phyloP scores from a whole-genome alignment of 495 filamentous ascomycete genomes.

The Xylaria sp. region DNA sequence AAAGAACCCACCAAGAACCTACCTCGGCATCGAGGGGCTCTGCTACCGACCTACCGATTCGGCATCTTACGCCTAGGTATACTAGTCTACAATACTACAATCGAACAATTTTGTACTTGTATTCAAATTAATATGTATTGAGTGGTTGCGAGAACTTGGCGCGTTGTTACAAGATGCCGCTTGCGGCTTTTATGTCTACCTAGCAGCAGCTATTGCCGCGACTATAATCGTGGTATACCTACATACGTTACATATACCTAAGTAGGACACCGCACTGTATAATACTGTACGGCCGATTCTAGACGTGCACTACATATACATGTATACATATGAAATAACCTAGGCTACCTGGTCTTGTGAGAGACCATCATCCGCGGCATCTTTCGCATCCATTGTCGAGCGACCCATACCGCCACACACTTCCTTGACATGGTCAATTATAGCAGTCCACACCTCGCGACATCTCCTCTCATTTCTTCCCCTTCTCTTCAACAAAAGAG shows the following conservation, averaged over 20 bases:
- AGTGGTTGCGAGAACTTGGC: not conserved
- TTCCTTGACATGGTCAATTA: conserved; percentile 22
- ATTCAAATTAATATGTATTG: not conserved
- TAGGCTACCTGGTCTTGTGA: conserved; percentile 31
- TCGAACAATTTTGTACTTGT: not conserved
- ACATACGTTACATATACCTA: too few species aligned
- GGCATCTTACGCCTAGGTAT: not conserved
- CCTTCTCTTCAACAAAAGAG: conserved; percentile 22
- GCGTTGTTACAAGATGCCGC: not conserved
- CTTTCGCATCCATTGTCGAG: conserved; percentile 28
- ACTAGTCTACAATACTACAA: not conserved
- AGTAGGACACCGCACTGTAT: not conserved
- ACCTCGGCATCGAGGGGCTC: conserved; percentile 39
- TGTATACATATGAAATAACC: conserved; percentile 31
- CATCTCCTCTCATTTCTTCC: conserved; percentile 28
- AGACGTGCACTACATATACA: too few species aligned
- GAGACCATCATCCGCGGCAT: conserved; percentile 35
- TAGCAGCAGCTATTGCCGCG: not conserved
- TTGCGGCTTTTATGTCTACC: not conserved
- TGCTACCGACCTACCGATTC: conserved; percentile 10
- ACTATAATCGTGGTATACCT: not conserved
- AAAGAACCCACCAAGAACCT: conserved; percentile 28
- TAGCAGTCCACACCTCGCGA: conserved; percentile 22
- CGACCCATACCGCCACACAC: conserved; percentile 19
- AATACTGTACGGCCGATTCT: not conserved